phyloP scores from a whole-genome alignment of 2,329 filamentous ascomycete species.

The Fusarium tupiense region DNA sequence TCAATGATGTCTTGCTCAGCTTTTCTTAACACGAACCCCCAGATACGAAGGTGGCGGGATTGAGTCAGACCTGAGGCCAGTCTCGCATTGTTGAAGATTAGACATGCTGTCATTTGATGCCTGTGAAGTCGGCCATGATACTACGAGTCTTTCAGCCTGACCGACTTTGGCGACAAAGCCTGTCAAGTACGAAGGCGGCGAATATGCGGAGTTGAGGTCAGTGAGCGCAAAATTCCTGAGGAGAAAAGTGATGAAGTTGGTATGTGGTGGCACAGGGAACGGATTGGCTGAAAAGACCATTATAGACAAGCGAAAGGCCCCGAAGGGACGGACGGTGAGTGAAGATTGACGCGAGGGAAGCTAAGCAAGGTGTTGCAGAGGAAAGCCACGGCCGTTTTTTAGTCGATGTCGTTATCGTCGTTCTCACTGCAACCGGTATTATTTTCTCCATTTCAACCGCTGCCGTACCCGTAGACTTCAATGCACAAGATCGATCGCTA shows the following conservation, averaged over 20 bases:
- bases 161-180: conserved; percentile 5
- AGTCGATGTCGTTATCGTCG: conserved; percentile 27
- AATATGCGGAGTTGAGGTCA: conserved; percentile 22
- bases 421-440: conserved; percentile 18
- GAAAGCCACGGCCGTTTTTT: conserved; percentile 29
- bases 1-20: conserved; percentile 14
- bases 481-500: not conserved
- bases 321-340: conserved; percentile 3
- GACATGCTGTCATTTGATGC: not conserved
- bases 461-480: conserved; percentile 14
- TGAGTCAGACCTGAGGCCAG: conserved; percentile 14
- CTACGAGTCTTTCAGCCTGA: not conserved
- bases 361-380: conserved; percentile 14
- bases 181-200: conserved; percentile 3
- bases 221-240: conserved; percentile 20
- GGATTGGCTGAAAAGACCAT: conserved; percentile 26
- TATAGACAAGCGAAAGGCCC: conserved; percentile 7
- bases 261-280: conserved; percentile 23
- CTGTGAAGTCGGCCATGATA: not conserved
- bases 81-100: conserved; percentile 1
- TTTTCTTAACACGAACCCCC: conserved; percentile 12
- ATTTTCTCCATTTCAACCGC: conserved; percentile 6
- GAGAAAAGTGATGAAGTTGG: conserved; percentile 10
- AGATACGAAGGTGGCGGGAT: conserved; percentile 26
- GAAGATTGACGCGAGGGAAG: conserved; percentile 34